Percentiles rank a stretch among this genome's conserved stretches.
phyloP scores from a whole-genome alignment of 148 eudicot genomes.

The Arbutus unedo region DNA sequence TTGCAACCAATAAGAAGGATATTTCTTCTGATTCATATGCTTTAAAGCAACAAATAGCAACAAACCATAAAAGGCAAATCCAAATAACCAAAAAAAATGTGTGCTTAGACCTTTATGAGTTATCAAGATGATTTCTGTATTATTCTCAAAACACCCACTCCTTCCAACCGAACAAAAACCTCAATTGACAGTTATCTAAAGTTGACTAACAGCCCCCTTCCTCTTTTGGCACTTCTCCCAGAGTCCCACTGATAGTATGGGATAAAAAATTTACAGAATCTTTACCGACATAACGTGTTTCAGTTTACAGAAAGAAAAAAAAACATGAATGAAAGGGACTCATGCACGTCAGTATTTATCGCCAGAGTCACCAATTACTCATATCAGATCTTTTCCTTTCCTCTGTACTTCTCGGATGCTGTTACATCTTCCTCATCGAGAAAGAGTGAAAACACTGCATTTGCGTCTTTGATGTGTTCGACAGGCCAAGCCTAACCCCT shows the following conservation, averaged over 20 bases:
- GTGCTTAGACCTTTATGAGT: not conserved
- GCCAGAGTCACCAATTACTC: slow-evolving; percentile 88
- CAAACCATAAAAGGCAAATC: not conserved
- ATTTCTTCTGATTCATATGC: too few relatives aligned
- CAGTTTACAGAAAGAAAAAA: not conserved
- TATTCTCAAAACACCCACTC: not conserved
- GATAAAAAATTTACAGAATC: not conserved
- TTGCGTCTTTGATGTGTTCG: slow-evolving; percentile 67
- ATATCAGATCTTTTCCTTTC: slow-evolving; percentile 75
- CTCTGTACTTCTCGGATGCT: slow-evolving; percentile 59
- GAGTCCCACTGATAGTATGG: not conserved
- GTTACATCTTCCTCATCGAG: slow-evolving; percentile 75
- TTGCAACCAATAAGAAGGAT: too few relatives aligned
- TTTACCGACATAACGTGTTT: not conserved
- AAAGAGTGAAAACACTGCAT: slow-evolving; percentile 66
- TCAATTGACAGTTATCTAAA: not conserved
- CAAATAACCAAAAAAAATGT: not conserved
- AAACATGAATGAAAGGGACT: not conserved
- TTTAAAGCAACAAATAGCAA: not conserved
- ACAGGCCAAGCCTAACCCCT: slow-evolving; percentile 87
- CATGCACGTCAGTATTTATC: slow-evolving; percentile 81
- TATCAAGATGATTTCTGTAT: not conserved
- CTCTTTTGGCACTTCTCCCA: not conserved
- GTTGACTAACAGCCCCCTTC: not conserved
- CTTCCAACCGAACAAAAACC: not conserved